These are phyloP conservation scores for Clonostachys solani DNA, from an alignment of 2,329 filamentous ascomycete species.

Conservation along the genomic window DNA sequence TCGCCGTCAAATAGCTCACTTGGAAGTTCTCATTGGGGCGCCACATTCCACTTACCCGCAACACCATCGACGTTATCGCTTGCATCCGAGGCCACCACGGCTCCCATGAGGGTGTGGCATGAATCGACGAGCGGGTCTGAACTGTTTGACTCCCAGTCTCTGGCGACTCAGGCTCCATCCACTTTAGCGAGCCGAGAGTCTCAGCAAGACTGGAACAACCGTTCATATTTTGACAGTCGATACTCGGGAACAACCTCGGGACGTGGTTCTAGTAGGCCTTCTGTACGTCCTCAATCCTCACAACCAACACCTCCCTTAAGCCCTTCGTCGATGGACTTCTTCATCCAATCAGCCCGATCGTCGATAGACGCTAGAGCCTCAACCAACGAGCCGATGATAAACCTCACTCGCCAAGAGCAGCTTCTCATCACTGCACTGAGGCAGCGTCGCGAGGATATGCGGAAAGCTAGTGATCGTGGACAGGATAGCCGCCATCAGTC, in stretches of 20 bases:
- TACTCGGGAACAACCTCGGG: too few relatives aligned
- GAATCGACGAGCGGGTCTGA: too few relatives aligned
- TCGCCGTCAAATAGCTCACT: not conserved
- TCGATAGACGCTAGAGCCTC: conserved; percentile 12
- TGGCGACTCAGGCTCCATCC: too few relatives aligned
- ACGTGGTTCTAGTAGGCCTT: not conserved
- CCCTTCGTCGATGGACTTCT: conserved; percentile 46
- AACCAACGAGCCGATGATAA: conserved; percentile 42
- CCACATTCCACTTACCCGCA: not conserved
- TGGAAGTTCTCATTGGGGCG: not conserved
- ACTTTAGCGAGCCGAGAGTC: too few relatives aligned
- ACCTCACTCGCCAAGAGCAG: conserved; percentile 54
- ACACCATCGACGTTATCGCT: not conserved
- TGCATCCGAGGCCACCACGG: not conserved
- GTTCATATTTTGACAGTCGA: too few relatives aligned
- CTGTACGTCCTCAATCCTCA: conserved; percentile 1
- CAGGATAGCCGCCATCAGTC: conserved; percentile 13
- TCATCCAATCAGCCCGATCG: conserved; percentile 30
- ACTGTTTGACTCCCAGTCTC: too few relatives aligned
- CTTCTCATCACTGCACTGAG: conserved; percentile 53
- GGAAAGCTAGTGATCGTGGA: conserved; percentile 27
- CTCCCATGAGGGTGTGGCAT: too few relatives aligned
- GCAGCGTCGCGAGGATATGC: conserved; percentile 52
- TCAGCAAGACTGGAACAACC: too few relatives aligned
- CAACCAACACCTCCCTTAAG: conserved; percentile 8